Percentiles rank a stretch among this genome's conserved stretches.
Conservation (phyloP, 768 basidiomycete species). For the Suillus subluteus region DNA sequence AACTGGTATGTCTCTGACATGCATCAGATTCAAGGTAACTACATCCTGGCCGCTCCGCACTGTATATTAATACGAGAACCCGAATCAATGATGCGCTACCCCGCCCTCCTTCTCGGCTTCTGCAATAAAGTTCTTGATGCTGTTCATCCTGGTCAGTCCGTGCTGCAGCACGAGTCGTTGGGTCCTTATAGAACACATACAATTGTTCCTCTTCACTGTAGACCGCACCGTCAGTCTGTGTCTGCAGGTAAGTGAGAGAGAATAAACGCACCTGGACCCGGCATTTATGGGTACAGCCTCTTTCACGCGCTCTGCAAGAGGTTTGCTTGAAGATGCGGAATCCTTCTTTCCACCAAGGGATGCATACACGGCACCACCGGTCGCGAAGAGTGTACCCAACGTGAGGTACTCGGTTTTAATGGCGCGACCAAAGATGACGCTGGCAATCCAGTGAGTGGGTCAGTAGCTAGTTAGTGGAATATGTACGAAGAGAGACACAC, state of each 20-base stretch:
- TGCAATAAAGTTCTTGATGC: slow-evolving; percentile 78
- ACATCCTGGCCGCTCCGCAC: not conserved
- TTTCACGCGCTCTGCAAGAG: slow-evolving; percentile 61
- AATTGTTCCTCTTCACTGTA: slow-evolving; percentile 83
- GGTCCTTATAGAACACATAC: slow-evolving; percentile 48
- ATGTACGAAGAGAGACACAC: slow-evolving; percentile 30
- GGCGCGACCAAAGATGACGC: slow-evolving; percentile 77
- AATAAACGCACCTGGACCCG: slow-evolving; percentile 62
- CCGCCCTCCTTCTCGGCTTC: slow-evolving; percentile 82
- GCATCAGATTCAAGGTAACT: slow-evolving; percentile 5
- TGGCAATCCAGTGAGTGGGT: slow-evolving; percentile 30
- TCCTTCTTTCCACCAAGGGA: slow-evolving; percentile 61
- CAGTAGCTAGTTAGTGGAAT: slow-evolving; percentile 10
- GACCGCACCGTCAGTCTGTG: slow-evolving; percentile 18
- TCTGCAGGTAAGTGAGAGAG: not conserved
- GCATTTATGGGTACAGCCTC: slow-evolving; percentile 66
- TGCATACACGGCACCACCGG: slow-evolving; percentile 56
- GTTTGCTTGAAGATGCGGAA: slow-evolving; percentile 41
- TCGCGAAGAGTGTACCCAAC: slow-evolving; percentile 65
- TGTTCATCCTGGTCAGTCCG: slow-evolving; percentile 56
- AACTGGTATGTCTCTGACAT: slow-evolving; percentile 5
- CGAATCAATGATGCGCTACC: slow-evolving; percentile 34
- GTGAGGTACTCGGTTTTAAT: slow-evolving; percentile 84
- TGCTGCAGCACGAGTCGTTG: slow-evolving; percentile 29
- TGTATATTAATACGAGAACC: not conserved